Base-by-base conservation (phyloP, 2,329 filamentous ascomycete species). In the Fusarium kyushuense region DNA sequence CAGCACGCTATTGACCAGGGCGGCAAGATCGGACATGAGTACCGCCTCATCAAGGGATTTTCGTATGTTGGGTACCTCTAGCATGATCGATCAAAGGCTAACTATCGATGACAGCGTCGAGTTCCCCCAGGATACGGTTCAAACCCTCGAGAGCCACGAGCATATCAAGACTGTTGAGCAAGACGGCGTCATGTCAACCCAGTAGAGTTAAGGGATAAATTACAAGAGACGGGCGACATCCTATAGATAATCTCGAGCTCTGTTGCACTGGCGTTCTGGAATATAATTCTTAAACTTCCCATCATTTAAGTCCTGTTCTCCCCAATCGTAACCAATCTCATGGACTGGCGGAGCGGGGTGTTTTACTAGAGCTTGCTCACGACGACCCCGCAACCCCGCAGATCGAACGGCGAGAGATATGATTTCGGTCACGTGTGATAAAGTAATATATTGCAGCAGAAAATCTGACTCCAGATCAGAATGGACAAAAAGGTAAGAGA, bases 31-130 rank as follows among this genome's bases (percentile, higher is more conserved):
- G 88, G 83, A 56, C 89, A 96, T 73, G 92, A 96, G 79, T 97
- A 93, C 84, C 90, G 82, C 64, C 81, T 97, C 74, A 94, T 97
- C 86, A 96, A 95, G 84, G 94, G 91, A 60, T 97, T 97, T 84
- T 90, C 92, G 95, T 97, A 89, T 72, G 92, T 84, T 40, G 30
- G 14, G 9, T 43, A 32, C 23, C 29, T 14, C 7, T 40, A 16
- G 3, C 12, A 33, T 17, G 21, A n/a, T 38, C 2, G 33, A 40
- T 16, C 4, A 29, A 63, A 19, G 23, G 8, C 27, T 70, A 14
- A 49, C 41, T 38, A 19, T 35, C 9, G 21, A 51, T 8, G 23
- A 25, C 16, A 97, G 94, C 51, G 93, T 94, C 74, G 84, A 87
- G 58, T 93, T 92, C 79, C 87, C 89, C 29, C 84, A 89, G 14